Evolutionary conservation across 1,284 basidiomycete species (phyloP).

Genomic region (Cutaneotrichosporon daszewskae): DNA sequence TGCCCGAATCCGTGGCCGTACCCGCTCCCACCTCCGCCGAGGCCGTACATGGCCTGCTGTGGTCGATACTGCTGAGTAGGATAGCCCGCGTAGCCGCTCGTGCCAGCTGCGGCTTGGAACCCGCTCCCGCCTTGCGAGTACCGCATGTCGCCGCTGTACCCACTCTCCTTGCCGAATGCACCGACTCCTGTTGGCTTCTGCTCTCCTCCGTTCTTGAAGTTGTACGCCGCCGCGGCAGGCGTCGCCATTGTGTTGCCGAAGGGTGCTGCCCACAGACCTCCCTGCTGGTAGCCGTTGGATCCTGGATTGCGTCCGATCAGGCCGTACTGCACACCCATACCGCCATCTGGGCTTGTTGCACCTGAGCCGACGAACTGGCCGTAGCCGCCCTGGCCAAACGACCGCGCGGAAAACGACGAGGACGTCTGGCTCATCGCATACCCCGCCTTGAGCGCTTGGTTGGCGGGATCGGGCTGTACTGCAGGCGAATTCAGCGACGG

Average conservation of each 20-base stretch:
- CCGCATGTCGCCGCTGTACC: constrained; percentile 4
- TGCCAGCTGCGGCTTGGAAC: constrained; percentile 4
- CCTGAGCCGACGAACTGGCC: constrained; percentile 16
- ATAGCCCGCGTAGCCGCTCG: constrained; percentile 6
- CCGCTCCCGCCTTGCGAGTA: constrained; percentile 3
- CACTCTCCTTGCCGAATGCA: constrained; percentile 8
- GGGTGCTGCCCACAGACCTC: constrained; percentile 35
- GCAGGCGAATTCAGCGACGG: constrained; percentile 37
- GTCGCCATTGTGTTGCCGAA: constrained; percentile 31
- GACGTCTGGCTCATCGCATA: constrained; percentile 18
- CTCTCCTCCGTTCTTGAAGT: constrained; percentile 12
- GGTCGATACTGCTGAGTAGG: constrained; percentile 12
- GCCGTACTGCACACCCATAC: constrained; percentile 17
- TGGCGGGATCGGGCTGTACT: constrained; percentile 7
- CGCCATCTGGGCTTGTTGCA: constrained; percentile 13
- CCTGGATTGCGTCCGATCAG: constrained; percentile 19
- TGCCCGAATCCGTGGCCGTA: constrained; percentile 17
- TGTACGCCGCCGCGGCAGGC: constrained; percentile 25
- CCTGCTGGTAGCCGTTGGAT: constrained; percentile 25
- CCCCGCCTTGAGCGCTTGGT: constrained; percentile 12
- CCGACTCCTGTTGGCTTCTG: constrained; percentile 8
- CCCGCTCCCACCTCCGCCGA: constrained; percentile 3
- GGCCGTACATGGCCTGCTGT: constrained; percentile 3
- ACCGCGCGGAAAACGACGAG: not conserved
- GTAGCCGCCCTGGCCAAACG: constrained; percentile 11